phyloP scores from a whole-genome alignment of 2,329 filamentous ascomycete genomes.

The Thelonectria olida region DNA sequence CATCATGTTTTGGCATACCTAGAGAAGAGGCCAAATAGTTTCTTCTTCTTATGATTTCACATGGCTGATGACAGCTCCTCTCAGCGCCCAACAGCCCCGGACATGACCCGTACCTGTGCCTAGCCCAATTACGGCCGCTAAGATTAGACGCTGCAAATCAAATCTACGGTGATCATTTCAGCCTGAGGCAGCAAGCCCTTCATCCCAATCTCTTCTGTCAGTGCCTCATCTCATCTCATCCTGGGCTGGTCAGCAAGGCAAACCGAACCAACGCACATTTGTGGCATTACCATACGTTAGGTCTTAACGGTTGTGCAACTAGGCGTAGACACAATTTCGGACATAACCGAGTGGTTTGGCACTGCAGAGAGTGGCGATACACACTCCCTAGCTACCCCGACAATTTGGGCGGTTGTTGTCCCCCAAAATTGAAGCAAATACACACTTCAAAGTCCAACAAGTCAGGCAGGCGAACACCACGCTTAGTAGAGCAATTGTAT shows the following conservation, averaged over 20 bases:
- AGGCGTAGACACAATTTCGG: neutral
- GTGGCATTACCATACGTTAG: neutral
- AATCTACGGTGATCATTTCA: slow-evolving; percentile 29
- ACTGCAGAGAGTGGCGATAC: neutral
- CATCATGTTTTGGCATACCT: neutral
- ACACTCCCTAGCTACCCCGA: too few relatives aligned
- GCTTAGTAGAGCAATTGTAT: neutral
- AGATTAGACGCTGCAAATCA: slow-evolving; percentile 35
- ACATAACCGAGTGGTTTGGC: neutral
- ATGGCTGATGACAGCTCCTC: neutral
- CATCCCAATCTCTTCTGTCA: neutral
- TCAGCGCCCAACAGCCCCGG: neutral
- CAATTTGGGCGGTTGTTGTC: neutral
- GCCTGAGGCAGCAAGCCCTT: slow-evolving; percentile 38
- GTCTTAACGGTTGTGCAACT: neutral
- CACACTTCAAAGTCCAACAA: neutral
- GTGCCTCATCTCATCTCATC: neutral
- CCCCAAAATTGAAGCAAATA: neutral
- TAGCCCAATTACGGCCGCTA: slow-evolving; percentile 21
- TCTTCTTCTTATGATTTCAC: neutral
- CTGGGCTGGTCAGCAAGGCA: neutral
- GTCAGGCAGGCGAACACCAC: neutral
- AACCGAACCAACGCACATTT: slow-evolving; percentile 1
- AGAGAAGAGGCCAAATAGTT: too few relatives aligned
- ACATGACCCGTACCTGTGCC: neutral